These are phyloP conservation scores for Clavispora santaluciae DNA, from an alignment of 805 yeast species.

Conservation along the genomic window DNA sequence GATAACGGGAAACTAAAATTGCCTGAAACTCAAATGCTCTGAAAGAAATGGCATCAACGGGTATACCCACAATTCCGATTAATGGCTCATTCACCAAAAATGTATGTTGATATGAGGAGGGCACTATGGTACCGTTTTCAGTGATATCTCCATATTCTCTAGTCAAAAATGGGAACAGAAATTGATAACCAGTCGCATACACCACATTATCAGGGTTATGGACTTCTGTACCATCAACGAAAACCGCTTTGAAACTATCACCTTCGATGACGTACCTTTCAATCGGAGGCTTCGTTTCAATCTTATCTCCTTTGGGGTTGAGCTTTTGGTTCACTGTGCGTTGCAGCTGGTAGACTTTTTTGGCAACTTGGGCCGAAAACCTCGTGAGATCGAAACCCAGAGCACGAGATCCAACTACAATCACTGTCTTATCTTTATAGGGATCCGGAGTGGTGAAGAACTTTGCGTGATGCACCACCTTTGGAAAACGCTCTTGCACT, in stretches of 20 bases:
- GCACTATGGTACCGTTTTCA: constrained; percentile 31
- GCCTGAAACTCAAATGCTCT: constrained; percentile 62
- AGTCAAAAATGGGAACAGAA: constrained; percentile 56
- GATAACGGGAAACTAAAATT: constrained; percentile 56
- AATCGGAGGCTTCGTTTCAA: constrained; percentile 23
- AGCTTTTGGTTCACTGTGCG: constrained; percentile 11
- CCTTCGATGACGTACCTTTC: constrained; percentile 19
- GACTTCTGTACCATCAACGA: constrained; percentile 45
- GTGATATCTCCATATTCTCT: constrained; percentile 40
- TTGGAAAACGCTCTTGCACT: constrained; percentile 26
- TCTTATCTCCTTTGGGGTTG: constrained; percentile 10
- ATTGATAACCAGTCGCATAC: constrained; percentile 73
- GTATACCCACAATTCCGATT: constrained; percentile 57
- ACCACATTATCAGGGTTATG: constrained; percentile 51
- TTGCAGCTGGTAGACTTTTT: constrained; percentile 26
- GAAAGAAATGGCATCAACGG: constrained; percentile 59
- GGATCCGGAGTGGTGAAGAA: constrained; percentile 30
- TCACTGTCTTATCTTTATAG: constrained; percentile 21
- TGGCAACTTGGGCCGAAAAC: constrained; percentile 20
- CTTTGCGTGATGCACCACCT: constrained; percentile 41
- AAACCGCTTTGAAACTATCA: constrained; percentile 32
- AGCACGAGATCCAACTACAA: constrained; percentile 25
- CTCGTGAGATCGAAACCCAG: constrained; percentile 28
- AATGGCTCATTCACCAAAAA: constrained; percentile 58
- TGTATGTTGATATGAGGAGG: constrained; percentile 55